Base-by-base conservation (phyloP, 1,139 yeast genomes). In the Saccharomyces hybrid region DNA sequence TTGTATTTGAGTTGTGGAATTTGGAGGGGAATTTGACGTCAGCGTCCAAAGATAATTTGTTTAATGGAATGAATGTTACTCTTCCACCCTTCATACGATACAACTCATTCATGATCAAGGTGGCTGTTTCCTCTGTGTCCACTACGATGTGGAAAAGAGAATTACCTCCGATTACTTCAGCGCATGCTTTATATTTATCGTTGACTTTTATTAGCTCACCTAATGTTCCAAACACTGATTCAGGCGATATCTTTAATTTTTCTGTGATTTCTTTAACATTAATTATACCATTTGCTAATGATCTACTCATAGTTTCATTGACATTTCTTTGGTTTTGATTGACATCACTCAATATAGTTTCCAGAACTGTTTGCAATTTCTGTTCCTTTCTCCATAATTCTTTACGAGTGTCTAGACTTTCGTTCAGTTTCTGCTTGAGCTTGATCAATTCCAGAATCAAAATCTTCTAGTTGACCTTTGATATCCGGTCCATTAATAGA, bases 21-120 rank as follows among this genome's bases (percentile, higher is more conserved):
- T 69, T 77, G 57, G 71, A 57, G 9, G 72, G 72, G 49, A 64
- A 66, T 57, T 62, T 57, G 34, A 80, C 82, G 47, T 71, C 73
- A 29, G n/a, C 16, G 47, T 79, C 83, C 0, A 93, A 93, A 62
- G 81, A 82, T n/a, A 91, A 67, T 61, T 96, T 77, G 66, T 89
- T 89, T 61, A 93, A 74, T 0, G 99, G 98, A 73, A 93, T 83
- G 64, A 93, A 90, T 0, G 98, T 89, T 0, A 88, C 91, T 64
- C 97, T 78, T 1, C 98, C 98, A 4, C 83, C 77, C 59, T 81
- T 83, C 55, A 80, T 81, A 53, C 87, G 76, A n/a, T 78, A 77
- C 56, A 93, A 74, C 65, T 88, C 95, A 50, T 85, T 84, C 85
- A 93, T 86, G 2, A 93, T 70, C 12, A 79, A 67, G 4, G 89